Base-by-base conservation (phyloP, 176 grass and related monocot genomes). In the Eremochloa ophiuroides region DNA sequence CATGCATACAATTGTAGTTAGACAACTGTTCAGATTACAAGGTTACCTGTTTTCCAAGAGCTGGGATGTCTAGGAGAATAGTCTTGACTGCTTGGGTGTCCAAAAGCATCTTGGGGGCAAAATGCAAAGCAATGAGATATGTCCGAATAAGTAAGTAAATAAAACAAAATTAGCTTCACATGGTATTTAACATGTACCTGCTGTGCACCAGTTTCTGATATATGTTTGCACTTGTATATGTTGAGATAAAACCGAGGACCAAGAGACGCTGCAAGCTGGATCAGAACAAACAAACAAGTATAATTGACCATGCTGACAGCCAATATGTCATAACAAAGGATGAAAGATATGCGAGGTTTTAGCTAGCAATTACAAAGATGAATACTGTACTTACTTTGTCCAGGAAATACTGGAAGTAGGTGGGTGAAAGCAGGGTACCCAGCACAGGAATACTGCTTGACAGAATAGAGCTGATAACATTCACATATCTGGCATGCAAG, bases 381-480 rank as follows among this genome's bases (percentile, higher is more conserved):
- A 53, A 74, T 33, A 25, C 10, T 76, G 73, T 53, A 68, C 80
- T 80, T 87, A 99, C 96, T 91, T 95, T 95, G 82, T 99, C 96
- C 69, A 99, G 89, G 91, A 99, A 99, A 89, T 91, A 99, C 90
- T 99, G 96, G 82, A 95, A 99, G 87, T 99, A 99, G 20, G 91
- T 95, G 30, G 91, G 85, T 33, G 96, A 93, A 74, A 99, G 93
- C 66, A 99, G 83, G 84, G 85, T 90, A 77, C 90, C 87, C 41
- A 99, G 91, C 68, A 88, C 85, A 76, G 96, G 96, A 83, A 99
- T 88, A 82, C 93, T 99, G 59, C 87, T 91, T 38, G 91, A 93
- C 85, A 99, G 83, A 84, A 99, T 99, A 79, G 96, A 91, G 87
- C 86, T 99, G 43, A 95, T 93, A 66, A 82, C 87, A 90, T 99